A percentile compares a stretch with the other conserved stretches of the same genome.
Evolutionary conservation across 75 land plant species (phyloP).

Genomic region (Sequoia sempervirens): DNA sequence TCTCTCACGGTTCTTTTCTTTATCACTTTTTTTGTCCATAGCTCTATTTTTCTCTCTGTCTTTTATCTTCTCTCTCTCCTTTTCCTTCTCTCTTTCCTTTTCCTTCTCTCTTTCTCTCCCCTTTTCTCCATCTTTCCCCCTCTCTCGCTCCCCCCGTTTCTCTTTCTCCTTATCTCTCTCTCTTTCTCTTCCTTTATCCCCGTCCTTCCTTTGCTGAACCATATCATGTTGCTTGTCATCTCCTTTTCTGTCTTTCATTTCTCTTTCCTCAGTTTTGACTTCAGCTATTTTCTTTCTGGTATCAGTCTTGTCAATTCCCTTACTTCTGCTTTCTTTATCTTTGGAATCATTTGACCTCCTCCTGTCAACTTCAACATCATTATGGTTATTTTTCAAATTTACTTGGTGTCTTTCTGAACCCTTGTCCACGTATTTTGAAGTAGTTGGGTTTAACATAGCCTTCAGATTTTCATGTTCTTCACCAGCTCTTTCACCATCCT

Average conservation of each 20-base stretch:
- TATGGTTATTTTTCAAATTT: constrained; percentile 8
- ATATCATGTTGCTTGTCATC: constrained; percentile 8
- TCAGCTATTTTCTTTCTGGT: constrained; percentile 20
- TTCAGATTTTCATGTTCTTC: constrained; percentile 27
- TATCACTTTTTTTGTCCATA: constrained; percentile 25
- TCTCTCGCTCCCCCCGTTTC: constrained; percentile 3
- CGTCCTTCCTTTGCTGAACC: constrained; percentile 13
- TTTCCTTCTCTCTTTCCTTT: constrained; percentile 29
- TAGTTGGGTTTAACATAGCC: constrained; percentile 7
- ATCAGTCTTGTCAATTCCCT: constrained; percentile 18
- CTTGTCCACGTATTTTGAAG: constrained; percentile 4
- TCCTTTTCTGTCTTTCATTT: constrained; percentile 25
- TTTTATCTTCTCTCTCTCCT: constrained; percentile 22
- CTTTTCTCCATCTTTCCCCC: constrained; percentile 4
- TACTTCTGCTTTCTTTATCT: constrained; percentile 14
- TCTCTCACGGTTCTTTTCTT: constrained; percentile 19
- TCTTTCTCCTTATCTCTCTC: constrained; percentile 16
- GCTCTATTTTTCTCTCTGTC: constrained; percentile 20
- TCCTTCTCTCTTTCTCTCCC: constrained; percentile 22
- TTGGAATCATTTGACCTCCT: constrained; percentile 8
- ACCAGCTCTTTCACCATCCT: constrained; percentile 13
- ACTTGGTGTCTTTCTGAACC: constrained; percentile 8
- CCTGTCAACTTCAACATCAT: constrained; percentile 11
- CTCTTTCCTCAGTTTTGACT: constrained; percentile 10
- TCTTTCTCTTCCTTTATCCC: constrained; percentile 12